Evolutionary conservation across 371 early-diverging fungal species (phyloP), one percentile per base, ranked within the genome.

Genomic region (Ecytonucleospora hepatopenaei): DNA sequence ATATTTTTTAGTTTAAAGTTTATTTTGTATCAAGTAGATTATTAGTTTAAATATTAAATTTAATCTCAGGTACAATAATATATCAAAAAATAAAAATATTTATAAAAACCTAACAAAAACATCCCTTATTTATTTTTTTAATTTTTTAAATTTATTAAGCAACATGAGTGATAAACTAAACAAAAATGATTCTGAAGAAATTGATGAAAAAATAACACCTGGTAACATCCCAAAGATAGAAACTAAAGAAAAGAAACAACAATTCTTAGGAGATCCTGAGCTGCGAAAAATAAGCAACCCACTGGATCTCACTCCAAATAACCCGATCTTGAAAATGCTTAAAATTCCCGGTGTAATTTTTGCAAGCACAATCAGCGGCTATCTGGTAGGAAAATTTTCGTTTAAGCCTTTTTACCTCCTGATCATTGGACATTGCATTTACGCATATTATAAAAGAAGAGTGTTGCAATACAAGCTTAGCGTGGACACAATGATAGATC

Each of bases 281-380:
- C 53, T 32, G 2, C 5, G 61, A 17, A 55, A 24, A 17, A 59
- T 74, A 32, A 58, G 67, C 48, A 68, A 68, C 64, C 67, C 76
- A 28, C 59, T 81, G 15, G 69, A 72, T 26, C 58, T 79, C n/a
- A 69, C 71, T 26, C 62, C 69, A 15, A 71, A 68, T n/a, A 31
- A 28, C 2, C 59, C 62, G 12, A 32, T 79, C 33, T 68, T 73
- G 60, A 59, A 57, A 24, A 68, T 73, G 30, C 26, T 79, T 8
- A 67, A 69, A 46, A 59, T 76, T 0, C 79, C 79, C 47, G 71
- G 68, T 19, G 49, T 81, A 30, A 65, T 81, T 2, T 67, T 79
- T 56, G 56, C 72, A 16, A 67, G 65, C 28, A 62, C 61, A 21
- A 23, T 77, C 0, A 55, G 60, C 31, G 72, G 70, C 0, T 81